Percentiles rank a stretch among this genome's conserved stretches.
Evolutionary conservation across 2,329 filamentous ascomycete genomes (phyloP).

Genomic region (Diaporthe longicolla): DNA sequence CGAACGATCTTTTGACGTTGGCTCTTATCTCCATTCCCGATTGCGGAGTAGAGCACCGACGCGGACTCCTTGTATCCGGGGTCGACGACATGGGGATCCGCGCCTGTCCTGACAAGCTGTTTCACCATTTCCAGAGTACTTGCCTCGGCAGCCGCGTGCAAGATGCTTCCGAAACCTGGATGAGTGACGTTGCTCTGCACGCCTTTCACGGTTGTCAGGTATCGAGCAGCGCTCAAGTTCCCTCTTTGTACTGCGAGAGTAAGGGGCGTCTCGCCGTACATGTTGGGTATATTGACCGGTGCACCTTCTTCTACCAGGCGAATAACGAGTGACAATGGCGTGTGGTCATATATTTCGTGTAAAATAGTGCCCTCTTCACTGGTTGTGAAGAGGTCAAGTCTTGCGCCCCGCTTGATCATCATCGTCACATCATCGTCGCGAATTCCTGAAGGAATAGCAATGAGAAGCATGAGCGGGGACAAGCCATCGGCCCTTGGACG

Average conservation of each 20-base stretch:
- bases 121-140: not conserved
- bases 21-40: rapidly evolving
- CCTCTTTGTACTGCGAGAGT: rapidly evolving
- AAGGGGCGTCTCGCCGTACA: not conserved
- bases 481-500: not conserved
- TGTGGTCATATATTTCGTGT: not conserved
- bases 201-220: not conserved
- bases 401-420: not conserved
- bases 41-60: not conserved
- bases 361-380: not conserved
- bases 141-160: not conserved
- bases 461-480: not conserved
- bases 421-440: not conserved
- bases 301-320: not conserved
- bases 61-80: not conserved
- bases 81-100: not conserved
- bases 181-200: not conserved
- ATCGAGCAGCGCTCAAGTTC: not conserved
- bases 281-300: not conserved
- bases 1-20: not conserved
- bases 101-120: not conserved
- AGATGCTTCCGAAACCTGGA: not conserved
- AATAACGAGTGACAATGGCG: not conserved
- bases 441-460: not conserved
- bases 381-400: not conserved